These are phyloP conservation scores for Adenanthera pavonina DNA, from an alignment of 306 rosid genomes.

Conservation along the genomic window DNA sequence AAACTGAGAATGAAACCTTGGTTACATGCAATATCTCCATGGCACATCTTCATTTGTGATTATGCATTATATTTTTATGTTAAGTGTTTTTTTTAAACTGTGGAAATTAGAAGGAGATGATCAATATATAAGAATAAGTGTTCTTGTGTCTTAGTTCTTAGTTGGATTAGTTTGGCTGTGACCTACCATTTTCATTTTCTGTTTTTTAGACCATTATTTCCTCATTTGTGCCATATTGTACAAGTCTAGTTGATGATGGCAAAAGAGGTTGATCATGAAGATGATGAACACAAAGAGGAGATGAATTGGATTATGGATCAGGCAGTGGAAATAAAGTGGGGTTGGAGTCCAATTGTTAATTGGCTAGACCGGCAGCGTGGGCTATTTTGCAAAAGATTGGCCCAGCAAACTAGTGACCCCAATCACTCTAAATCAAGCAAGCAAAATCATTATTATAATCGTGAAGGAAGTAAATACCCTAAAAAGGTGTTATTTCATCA, in stretches of 20 bases:
- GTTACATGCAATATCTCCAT: conserved; percentile 5
- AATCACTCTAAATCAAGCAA: too few species aligned
- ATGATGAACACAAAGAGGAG: too few species aligned
- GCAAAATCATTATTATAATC: too few species aligned
- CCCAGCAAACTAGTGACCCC: too few species aligned
- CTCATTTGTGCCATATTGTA: neutral
- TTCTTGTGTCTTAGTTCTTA: neutral
- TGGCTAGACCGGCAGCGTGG: too few species aligned
- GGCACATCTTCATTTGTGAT: neutral
- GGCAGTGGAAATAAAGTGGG: too few species aligned
- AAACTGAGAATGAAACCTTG: neutral
- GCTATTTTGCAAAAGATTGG: too few species aligned
- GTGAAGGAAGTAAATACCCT: too few species aligned
- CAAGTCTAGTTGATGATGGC: neutral
- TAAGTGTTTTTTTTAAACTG: neutral
- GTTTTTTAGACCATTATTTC: conserved; percentile 13
- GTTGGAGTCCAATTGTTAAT: too few species aligned
- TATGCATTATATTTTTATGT: neutral
- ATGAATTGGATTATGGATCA: too few species aligned
- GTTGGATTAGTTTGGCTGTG: conserved; percentile 15
- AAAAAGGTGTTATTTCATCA: too few species aligned
- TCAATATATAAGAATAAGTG: neutral
- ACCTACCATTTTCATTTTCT: neutral
- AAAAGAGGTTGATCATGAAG: too few species aligned
- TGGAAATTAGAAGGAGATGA: neutral